A percentile compares a stretch with the other conserved stretches of the same genome.
Conservation (phyloP, 2,329 filamentous ascomycete species). For the Sporothrix pseudoabietina region DNA sequence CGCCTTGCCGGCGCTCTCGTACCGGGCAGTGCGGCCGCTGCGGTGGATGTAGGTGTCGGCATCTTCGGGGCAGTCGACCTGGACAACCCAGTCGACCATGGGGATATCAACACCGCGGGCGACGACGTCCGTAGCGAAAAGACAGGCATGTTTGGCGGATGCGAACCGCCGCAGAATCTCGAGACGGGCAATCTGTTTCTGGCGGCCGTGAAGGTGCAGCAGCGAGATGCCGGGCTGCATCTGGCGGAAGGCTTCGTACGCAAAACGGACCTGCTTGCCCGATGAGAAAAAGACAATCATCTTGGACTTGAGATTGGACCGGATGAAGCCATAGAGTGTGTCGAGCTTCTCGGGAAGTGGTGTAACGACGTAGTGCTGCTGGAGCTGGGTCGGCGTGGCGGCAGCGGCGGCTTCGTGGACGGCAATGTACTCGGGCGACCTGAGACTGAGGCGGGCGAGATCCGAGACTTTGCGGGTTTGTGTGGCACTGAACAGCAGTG, state of each 20-base stretch:
- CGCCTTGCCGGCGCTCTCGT: conserved; percentile 82
- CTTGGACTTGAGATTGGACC: conserved; percentile 87
- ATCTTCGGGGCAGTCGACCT: conserved; percentile 95
- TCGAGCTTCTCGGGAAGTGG: conserved; percentile 87
- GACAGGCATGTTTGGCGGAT: conserved; percentile 76
- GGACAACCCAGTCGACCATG: conserved; percentile 97
- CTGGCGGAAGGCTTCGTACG: conserved; percentile 89
- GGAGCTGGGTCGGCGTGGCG: conserved; percentile 79
- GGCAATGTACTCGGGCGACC: conserved; percentile 91
- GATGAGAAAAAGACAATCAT: conserved; percentile 95
- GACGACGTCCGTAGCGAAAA: conserved; percentile 95
- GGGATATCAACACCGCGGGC: conserved; percentile 95
- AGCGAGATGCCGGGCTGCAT: conserved; percentile 92
- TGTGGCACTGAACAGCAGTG: conserved; percentile 91
- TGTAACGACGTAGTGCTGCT: conserved; percentile 89
- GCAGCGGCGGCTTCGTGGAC: conserved; percentile 81
- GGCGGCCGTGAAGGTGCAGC: conserved; percentile 88
- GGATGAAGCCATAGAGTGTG: conserved; percentile 89
- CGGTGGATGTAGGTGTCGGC: conserved; percentile 97
- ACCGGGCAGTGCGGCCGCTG: conserved; percentile 91
- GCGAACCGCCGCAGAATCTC: conserved; percentile 87
- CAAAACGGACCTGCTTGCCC: conserved; percentile 93
- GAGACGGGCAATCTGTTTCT: conserved; percentile 85
- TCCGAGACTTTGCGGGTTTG: conserved; percentile 95
- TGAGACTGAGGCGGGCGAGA: conserved; percentile 81